A percentile compares a stretch with the other conserved stretches of the same genome.
Evolutionary conservation across 352 stramenopile genomes (phyloP).

Genomic region (Pseudoperonospora humuli): DNA sequence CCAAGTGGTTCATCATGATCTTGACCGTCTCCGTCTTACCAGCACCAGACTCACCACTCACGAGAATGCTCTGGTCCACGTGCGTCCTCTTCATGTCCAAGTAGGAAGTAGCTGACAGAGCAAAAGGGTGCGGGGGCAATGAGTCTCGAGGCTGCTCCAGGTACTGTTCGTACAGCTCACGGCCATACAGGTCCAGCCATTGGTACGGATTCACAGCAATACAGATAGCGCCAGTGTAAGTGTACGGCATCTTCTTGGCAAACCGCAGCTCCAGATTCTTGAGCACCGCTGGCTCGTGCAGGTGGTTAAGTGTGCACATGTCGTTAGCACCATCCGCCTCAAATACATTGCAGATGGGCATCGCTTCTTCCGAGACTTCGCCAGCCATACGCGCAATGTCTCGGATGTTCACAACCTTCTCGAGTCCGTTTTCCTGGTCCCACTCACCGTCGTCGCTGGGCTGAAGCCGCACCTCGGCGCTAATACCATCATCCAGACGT

Average conservation of each 20-base stretch:
- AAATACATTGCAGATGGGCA: slow-evolving; percentile 83
- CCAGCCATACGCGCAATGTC: slow-evolving; percentile 60
- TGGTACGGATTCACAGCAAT: slow-evolving; percentile 80
- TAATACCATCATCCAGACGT: slow-evolving; percentile 37
- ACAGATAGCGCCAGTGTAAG: slow-evolving; percentile 74
- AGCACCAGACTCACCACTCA: slow-evolving; percentile 80
- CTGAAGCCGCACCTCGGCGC: slow-evolving; percentile 58
- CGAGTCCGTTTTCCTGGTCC: slow-evolving; percentile 49
- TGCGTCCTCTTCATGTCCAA: slow-evolving; percentile 62
- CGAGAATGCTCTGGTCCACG: slow-evolving; percentile 84
- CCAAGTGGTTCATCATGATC: slow-evolving; percentile 86
- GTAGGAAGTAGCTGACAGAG: slow-evolving; percentile 60
- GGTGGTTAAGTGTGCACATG: slow-evolving; percentile 75
- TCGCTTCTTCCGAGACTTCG: slow-evolving; percentile 65
- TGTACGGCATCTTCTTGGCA: slow-evolving; percentile 64
- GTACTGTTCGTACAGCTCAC: slow-evolving; percentile 60
- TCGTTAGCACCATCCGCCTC: slow-evolving; percentile 52
- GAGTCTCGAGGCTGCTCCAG: slow-evolving; percentile 44
- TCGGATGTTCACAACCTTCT: slow-evolving; percentile 51
- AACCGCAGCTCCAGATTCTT: slow-evolving; percentile 75
- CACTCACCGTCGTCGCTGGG: slow-evolving; percentile 44
- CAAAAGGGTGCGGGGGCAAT: slow-evolving; percentile 60
- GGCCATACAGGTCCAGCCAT: slow-evolving; percentile 70
- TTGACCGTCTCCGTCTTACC: slow-evolving; percentile 95
- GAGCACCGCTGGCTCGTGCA: slow-evolving; percentile 70